Evolutionary conservation across 768 basidiomycete species (phyloP).

Genomic region (Butyriboletus loyo): DNA sequence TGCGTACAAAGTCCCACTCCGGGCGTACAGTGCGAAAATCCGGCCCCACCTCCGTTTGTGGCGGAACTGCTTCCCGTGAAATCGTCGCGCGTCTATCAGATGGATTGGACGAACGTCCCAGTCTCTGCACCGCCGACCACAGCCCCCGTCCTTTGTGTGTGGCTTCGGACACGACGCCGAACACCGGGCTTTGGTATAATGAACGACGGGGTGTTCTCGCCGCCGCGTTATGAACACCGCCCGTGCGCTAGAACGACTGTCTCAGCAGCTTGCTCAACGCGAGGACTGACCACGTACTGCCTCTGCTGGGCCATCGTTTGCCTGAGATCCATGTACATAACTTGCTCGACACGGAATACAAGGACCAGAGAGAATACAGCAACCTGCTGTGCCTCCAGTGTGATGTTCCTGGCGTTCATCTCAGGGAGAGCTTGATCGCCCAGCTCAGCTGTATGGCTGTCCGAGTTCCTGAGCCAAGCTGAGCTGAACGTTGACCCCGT

Average conservation of each 20-base stretch:
- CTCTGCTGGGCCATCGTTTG: background rate
- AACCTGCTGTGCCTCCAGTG: background rate
- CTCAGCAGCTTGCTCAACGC: background rate
- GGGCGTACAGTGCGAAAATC: background rate
- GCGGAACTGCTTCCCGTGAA: conserved; percentile 15
- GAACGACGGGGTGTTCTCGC: background rate
- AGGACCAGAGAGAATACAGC: background rate
- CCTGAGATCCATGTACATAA: background rate
- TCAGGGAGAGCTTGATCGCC: background rate
- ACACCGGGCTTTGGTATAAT: background rate
- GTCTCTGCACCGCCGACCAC: conserved; percentile 16
- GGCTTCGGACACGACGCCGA: background rate
- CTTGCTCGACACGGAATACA: background rate
- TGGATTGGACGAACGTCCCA: conserved; percentile 1
- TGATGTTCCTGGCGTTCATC: background rate
- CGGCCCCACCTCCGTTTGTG: conserved; percentile 13
- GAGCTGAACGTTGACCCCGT: background rate
- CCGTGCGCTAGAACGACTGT: background rate
- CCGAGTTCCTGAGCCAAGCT: background rate
- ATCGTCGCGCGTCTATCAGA: conserved; percentile 12
- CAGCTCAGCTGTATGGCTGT: background rate
- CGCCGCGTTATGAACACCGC: background rate
- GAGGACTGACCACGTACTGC: background rate
- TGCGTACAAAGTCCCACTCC: conserved; percentile 12
- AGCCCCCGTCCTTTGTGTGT: conserved; percentile 8